phyloP scores from a whole-genome alignment of 2,329 filamentous ascomycete species.

The Pyrenophora graminea region DNA sequence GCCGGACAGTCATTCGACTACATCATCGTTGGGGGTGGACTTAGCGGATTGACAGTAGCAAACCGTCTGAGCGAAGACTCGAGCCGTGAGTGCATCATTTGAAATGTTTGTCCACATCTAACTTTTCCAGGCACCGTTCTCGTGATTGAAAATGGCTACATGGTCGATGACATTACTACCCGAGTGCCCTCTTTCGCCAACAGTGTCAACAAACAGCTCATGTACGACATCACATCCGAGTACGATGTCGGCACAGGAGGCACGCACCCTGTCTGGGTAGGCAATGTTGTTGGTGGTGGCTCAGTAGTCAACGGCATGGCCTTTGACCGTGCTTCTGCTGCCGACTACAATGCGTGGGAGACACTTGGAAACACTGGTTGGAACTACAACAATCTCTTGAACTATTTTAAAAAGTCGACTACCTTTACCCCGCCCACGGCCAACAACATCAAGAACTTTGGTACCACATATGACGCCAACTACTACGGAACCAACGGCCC shows the following conservation, averaged over 20 bases:
- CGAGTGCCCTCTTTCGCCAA: constrained; percentile 29
- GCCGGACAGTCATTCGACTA: constrained; percentile 36
- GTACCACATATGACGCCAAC: constrained; percentile 31
- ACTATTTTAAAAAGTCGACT: constrained; percentile 40
- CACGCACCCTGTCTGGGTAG: constrained; percentile 23
- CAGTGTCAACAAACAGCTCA: constrained; percentile 25
- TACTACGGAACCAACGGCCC: constrained; percentile 32
- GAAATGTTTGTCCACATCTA: neutral
- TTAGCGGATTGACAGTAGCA: constrained; percentile 37
- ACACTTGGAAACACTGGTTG: constrained; percentile 59
- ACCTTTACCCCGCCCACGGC: constrained; percentile 27
- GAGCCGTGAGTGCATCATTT: constrained; percentile 13
- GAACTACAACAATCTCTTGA: constrained; percentile 35
- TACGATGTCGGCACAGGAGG: constrained; percentile 22
- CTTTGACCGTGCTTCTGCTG: constrained; percentile 42
- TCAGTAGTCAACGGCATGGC: constrained; percentile 48
- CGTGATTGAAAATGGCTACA: constrained; percentile 34
- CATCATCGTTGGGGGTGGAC: constrained; percentile 38
- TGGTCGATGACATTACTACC: constrained; percentile 28
- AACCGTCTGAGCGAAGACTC: constrained; percentile 37
- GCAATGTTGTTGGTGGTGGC: constrained; percentile 43
- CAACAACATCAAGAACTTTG: constrained; percentile 21
- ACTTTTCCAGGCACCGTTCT: constrained; percentile 28
- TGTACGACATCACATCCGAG: constrained; percentile 34
- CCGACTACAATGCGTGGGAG: constrained; percentile 59